Conservation (phyloP, 1,284 basidiomycete species). For the Omphalotus olearius region DNA sequence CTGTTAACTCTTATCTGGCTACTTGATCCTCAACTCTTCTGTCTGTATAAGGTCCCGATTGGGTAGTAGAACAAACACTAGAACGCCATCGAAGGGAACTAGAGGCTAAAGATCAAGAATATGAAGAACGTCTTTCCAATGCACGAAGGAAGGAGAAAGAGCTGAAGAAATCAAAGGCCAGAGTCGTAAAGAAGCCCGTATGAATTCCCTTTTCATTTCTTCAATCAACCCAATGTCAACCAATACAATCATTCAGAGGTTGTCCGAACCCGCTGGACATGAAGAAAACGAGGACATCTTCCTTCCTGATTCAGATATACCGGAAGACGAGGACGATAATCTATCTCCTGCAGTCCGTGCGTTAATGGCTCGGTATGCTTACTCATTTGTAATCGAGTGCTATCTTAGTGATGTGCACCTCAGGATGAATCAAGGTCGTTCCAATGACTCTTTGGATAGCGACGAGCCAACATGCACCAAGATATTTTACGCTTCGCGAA, state of each 20-base stretch:
- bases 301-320: slow-evolving; percentile 41
- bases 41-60: slow-evolving; percentile 54
- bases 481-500: slow-evolving; percentile 92
- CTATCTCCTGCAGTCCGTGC: slow-evolving; percentile 78
- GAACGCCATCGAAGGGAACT: slow-evolving; percentile 61
- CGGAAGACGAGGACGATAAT: slow-evolving; percentile 47
- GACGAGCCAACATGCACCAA: slow-evolving; percentile 64
- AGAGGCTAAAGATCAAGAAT: slow-evolving; percentile 61
- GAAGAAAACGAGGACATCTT: slow-evolving; percentile 51
- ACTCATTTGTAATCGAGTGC: background rate
- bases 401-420: slow-evolving; percentile 18
- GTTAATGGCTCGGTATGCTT: slow-evolving; percentile 72
- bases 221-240: background rate
- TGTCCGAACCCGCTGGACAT: background rate
- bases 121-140: slow-evolving; percentile 52
- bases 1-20: background rate
- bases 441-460: too few relatives aligned
- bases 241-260: background rate
- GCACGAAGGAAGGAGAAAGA: slow-evolving; percentile 63
- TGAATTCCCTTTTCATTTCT: slow-evolving; percentile 19
- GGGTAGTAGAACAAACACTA: slow-evolving; percentile 78
- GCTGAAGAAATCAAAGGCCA: slow-evolving; percentile 50
- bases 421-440: slow-evolving; percentile 25
- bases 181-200: slow-evolving; percentile 59
- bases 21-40: background rate